Conservation (phyloP, 208 protist genomes). For the Histomonas meleagridis region DNA sequence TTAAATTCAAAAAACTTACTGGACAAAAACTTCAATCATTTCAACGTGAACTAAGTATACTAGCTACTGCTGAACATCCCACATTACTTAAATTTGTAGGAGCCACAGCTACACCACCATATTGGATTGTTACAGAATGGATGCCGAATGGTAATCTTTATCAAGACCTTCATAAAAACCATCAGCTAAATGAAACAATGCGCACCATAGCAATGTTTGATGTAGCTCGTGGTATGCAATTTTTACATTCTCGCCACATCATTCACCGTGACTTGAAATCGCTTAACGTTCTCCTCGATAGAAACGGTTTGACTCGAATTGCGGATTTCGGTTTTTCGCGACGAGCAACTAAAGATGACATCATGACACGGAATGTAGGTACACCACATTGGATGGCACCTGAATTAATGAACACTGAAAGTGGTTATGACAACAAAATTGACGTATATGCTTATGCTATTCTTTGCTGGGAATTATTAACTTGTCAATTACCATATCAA, state of each 20-base stretch:
- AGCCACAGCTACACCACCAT: background rate
- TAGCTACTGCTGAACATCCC: background rate
- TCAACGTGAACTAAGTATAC: background rate
- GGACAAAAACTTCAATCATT: conserved; percentile 1
- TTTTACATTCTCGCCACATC: background rate
- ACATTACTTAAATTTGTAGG: background rate
- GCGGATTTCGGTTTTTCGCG: background rate
- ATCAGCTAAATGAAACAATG: background rate
- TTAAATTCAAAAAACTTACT: background rate
- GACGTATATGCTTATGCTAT: conserved; percentile 16
- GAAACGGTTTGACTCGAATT: background rate
- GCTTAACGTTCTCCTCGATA: background rate
- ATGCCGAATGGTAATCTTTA: background rate
- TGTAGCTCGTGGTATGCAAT: background rate
- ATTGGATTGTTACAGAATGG: background rate
- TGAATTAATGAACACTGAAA: background rate
- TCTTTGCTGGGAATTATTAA: background rate
- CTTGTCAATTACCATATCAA: background rate
- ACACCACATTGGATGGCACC: conserved; percentile 28
- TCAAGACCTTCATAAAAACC: background rate
- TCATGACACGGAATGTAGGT: conserved; percentile 4
- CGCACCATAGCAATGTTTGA: background rate
- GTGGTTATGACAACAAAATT: background rate
- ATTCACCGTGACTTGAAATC: background rate
- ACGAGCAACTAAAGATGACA: background rate